A percentile compares a stretch with the other conserved stretches of the same genome.
Conservation (phyloP, 2,329 filamentous ascomycete genomes). For the Colletotrichum karsti region DNA sequence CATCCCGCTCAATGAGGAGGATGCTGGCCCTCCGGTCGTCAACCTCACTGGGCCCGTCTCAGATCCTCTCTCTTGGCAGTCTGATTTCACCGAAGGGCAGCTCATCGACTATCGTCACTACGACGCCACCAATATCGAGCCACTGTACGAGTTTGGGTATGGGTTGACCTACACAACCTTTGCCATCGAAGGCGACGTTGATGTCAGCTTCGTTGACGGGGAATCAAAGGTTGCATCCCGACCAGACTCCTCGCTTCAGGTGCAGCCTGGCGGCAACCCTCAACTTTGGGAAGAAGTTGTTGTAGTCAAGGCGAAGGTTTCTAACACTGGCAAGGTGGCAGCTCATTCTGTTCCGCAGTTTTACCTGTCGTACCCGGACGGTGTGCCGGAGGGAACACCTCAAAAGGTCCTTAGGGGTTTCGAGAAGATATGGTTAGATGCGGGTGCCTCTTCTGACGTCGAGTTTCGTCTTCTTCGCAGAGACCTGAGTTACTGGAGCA, state of each 20-base stretch:
- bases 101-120: constrained; percentile 66
- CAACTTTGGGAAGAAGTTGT: constrained; percentile 71
- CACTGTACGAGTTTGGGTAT: constrained; percentile 63
- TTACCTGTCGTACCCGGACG: constrained; percentile 48
- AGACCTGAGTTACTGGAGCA: constrained; percentile 60
- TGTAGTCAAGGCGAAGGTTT: constrained; percentile 63
- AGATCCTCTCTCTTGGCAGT: constrained; percentile 58
- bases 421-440: constrained; percentile 50
- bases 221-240: background rate
- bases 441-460: constrained; percentile 45
- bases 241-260: constrained; percentile 3
- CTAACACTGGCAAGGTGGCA: constrained; percentile 65
- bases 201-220: background rate
- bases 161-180: constrained; percentile 65
- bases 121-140: constrained; percentile 55
- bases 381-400: constrained; percentile 34
- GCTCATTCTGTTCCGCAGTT: constrained; percentile 65
- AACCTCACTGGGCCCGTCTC: constrained; percentile 55
- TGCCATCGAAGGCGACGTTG: constrained; percentile 31
- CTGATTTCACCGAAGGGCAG: constrained; percentile 59
- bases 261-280: constrained; percentile 51
- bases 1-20: constrained; percentile 55
- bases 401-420: constrained; percentile 52
- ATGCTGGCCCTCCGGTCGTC: constrained; percentile 40
- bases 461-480: constrained; percentile 52